phyloP scores from a whole-genome alignment of 345 rosid species.

The Hibiscus mutabilis region DNA sequence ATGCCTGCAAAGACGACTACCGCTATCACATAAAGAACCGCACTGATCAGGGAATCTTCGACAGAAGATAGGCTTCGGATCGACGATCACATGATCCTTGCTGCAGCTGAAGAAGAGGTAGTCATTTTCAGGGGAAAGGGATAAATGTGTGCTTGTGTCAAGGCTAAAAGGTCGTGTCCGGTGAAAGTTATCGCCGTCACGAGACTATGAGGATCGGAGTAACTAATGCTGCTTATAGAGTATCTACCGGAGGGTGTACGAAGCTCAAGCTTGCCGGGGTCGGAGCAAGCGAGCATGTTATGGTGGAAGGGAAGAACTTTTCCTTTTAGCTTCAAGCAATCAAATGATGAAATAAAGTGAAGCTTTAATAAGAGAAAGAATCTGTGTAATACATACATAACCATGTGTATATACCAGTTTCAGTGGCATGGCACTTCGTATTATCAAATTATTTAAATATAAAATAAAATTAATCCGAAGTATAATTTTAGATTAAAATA shows the following conservation, averaged over 20 bases:
- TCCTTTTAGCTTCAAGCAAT: neutral
- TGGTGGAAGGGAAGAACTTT: neutral
- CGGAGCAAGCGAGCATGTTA: slow-evolving; percentile 61
- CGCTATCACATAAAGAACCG: slow-evolving; percentile 78
- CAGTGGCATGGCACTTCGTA: too few relatives aligned
- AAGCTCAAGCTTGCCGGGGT: slow-evolving; percentile 48
- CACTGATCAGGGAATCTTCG: slow-evolving; percentile 78
- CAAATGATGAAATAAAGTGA: neutral
- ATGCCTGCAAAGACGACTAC: slow-evolving; percentile 80
- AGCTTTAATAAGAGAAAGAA: neutral
- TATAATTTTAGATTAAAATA: too few relatives aligned
- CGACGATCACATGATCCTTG: slow-evolving; percentile 52
- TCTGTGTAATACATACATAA: neutral
- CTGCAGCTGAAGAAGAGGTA: slow-evolving; percentile 89
- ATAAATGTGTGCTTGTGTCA: slow-evolving; percentile 72
- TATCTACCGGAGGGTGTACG: slow-evolving; percentile 79
- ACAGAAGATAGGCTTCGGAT: slow-evolving; percentile 79
- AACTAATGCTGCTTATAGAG: slow-evolving; percentile 59
- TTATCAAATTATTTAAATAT: too few relatives aligned
- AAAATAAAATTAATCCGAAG: too few relatives aligned
- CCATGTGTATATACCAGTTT: neutral
- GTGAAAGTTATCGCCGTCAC: slow-evolving; percentile 55
- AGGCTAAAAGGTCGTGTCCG: slow-evolving; percentile 73
- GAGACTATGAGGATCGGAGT: slow-evolving; percentile 72
- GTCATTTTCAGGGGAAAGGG: slow-evolving; percentile 76